These are phyloP conservation scores for Geotrichum carabidarum DNA, from an alignment of 1,139 yeast genomes.

Conservation along the genomic window DNA sequence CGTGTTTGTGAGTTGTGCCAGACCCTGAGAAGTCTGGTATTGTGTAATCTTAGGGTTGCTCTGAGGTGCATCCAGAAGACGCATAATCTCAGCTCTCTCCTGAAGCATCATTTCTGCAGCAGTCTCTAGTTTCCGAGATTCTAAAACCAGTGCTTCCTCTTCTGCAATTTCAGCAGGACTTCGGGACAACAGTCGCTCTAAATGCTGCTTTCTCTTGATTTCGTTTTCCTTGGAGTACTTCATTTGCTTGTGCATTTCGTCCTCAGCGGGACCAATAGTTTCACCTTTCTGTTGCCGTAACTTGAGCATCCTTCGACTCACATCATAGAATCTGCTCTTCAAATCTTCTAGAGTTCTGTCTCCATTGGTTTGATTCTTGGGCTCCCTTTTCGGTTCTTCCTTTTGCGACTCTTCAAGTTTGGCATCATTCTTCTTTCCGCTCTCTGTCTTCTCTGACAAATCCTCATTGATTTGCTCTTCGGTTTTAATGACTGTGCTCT, in stretches of 20 bases:
- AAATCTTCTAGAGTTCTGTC: conserved; percentile 62
- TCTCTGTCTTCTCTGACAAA: not conserved
- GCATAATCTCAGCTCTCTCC: conserved; percentile 75
- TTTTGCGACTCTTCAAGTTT: conserved; percentile 2
- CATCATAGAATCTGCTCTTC: conserved; percentile 70
- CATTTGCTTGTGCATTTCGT: conserved; percentile 41
- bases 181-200: conserved; percentile 69
- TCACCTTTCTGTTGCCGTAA: conserved; percentile 43
- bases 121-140: conserved; percentile 86
- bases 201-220: conserved; percentile 69
- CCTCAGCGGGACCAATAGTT: conserved; percentile 34
- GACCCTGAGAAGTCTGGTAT: conserved; percentile 81
- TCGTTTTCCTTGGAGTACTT: conserved; percentile 66
- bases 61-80: conserved; percentile 83
- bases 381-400: not conserved
- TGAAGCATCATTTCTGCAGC: conserved; percentile 84
- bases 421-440: conserved; percentile 1
- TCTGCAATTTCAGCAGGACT: conserved; percentile 97
- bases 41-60: conserved; percentile 71
- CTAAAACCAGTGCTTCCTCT: conserved; percentile 89
- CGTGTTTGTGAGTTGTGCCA: conserved; percentile 77
- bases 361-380: not conserved
- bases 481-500: conserved; percentile 11
- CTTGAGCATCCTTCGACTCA: conserved; percentile 46
- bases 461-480: conserved; percentile 5